phyloP scores from a whole-genome alignment of 2,329 filamentous ascomycete species.

The Neofusicoccum ribis region DNA sequence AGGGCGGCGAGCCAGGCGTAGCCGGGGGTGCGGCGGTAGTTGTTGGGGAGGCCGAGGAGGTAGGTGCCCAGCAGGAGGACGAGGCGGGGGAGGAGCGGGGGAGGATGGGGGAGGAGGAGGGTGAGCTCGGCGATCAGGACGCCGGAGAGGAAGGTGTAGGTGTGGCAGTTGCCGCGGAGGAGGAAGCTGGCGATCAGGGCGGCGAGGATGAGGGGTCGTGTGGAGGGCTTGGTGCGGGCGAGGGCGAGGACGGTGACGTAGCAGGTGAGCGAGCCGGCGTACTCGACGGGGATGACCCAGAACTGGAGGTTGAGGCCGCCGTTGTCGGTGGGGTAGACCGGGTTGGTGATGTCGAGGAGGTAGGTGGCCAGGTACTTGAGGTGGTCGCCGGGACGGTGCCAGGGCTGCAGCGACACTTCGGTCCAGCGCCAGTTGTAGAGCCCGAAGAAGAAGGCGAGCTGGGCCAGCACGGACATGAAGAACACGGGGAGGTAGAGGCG shows the following conservation, averaged over 20 bases:
- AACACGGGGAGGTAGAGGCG: conserved; percentile 50
- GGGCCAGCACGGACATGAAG: conserved; percentile 46
- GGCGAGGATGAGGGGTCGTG: not conserved
- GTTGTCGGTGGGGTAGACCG: not conserved
- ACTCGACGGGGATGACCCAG: conserved; percentile 22
- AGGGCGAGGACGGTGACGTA: conserved; percentile 15
- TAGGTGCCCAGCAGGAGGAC: conserved; percentile 51
- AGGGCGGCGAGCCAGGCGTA: conserved; percentile 51
- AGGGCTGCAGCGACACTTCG: not conserved
- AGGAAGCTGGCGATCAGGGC: not conserved
- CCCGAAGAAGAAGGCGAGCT: not conserved
- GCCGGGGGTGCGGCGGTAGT: conserved; percentile 48
- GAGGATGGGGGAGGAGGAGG: not conserved
- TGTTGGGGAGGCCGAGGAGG: conserved; percentile 46
- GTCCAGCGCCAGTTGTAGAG: not conserved
- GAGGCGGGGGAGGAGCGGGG: conserved; percentile 26
- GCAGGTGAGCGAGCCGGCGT: not conserved
- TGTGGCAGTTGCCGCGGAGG: not conserved
- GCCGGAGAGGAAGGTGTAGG: conserved; percentile 18
- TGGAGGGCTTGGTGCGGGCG: not conserved
- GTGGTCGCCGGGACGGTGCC: not conserved
- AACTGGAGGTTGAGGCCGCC: conserved; percentile 15
- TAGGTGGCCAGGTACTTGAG: not conserved
- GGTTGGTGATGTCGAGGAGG: conserved; percentile 11
- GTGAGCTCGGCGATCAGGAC: not conserved